phyloP scores from a whole-genome alignment of 345 rosid genomes.

The Kandelia obovata region DNA sequence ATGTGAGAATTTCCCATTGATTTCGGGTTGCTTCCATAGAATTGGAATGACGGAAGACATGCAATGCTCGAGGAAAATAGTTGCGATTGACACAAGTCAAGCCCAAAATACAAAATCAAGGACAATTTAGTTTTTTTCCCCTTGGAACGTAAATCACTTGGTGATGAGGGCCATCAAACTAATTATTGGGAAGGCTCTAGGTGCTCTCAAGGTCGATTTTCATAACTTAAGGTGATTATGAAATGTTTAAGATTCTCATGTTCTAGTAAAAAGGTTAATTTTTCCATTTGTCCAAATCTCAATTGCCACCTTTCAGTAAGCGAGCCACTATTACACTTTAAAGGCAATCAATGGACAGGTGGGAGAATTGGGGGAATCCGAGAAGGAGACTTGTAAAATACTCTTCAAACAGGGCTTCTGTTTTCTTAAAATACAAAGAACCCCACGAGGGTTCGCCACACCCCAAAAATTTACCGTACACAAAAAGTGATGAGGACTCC shows the following conservation, averaged over 20 bases:
- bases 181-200: too few relatives aligned
- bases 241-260: not conserved
- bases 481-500: not conserved
- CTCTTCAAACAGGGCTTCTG: not conserved
- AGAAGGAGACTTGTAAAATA: constrained; percentile 15
- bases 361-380: not conserved
- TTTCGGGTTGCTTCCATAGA: too few relatives aligned
- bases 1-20: too few relatives aligned
- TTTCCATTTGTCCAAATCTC: not conserved
- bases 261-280: not conserved
- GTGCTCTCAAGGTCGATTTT: too few relatives aligned
- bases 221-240: not conserved
- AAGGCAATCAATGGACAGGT: constrained; percentile 42
- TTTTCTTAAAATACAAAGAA: constrained; percentile 27
- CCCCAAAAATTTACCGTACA: not conserved
- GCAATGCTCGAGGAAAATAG: too few relatives aligned
- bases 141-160: too few relatives aligned
- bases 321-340: constrained; percentile 25
- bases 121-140: too few relatives aligned
- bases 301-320: constrained; percentile 6
- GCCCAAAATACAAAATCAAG: too few relatives aligned
- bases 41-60: too few relatives aligned
- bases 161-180: too few relatives aligned
- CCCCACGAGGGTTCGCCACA: not conserved
- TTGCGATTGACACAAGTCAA: too few relatives aligned